Evolutionary conservation across 192 early-diverging fungal genomes (phyloP), one percentile per base, ranked within the genome.

Genomic region (Backusella australiensis): DNA sequence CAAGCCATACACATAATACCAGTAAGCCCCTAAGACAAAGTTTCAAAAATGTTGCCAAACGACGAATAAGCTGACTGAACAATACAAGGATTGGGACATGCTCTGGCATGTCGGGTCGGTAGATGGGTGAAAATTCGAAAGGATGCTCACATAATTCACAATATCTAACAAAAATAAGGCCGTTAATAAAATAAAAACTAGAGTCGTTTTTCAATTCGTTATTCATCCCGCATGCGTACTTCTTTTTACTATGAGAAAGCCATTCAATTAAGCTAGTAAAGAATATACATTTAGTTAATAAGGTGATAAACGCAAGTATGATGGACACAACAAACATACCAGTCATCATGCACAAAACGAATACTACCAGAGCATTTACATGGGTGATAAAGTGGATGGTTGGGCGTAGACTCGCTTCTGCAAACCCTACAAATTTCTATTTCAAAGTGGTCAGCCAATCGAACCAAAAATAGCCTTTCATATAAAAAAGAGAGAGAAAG

Each of bases 301-400:
- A 19, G 1, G 15, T 49, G 46, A 21, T 66, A 32, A 39, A 9
- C 23, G 35, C 15, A 75, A 15, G 14, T 67, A 4, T 23, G 17
- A 21, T 2, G n/a, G 29, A 59, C 15, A 80, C 49, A 36, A 49
- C 15, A 19, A 36, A 34, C 73, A 66, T 86, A 92, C 92, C 93
- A 97, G 56, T 91, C 88, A 81, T 97, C 96, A 85, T 98, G 97
- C n/a, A 98, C 93, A 84, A 90, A 95, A 77, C 91, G 89, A 83
- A 98, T 98, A 79, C 93, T 95, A 15, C 97, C 97, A 23, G 96
- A 92, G 85, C 97, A 98, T 83, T 95, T 95, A 85, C 97, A 98
- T 8, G 97, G 97, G 82, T 95, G 89, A 80, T 92, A 97, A 56
- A 98, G 88, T 38, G 94, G 96, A 76, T 97, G 92, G 9, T 93